A percentile compares a stretch with the other conserved stretches of the same genome.
Conservation (phyloP, 1,284 basidiomycete species). For the Sparassis latifolia region DNA sequence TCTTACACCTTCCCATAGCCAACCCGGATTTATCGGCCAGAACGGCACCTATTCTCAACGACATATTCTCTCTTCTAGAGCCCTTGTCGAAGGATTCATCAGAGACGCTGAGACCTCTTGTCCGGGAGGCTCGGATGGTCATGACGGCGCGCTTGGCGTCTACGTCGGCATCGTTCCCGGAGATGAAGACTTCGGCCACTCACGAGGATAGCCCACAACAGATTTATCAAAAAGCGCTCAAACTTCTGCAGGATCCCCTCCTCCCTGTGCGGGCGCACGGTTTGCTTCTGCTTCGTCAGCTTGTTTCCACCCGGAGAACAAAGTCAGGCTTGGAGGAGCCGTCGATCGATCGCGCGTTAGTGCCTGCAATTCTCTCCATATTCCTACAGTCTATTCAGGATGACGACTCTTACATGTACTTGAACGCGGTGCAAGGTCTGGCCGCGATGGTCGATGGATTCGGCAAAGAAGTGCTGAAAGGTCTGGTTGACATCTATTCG, state of each 20-base stretch:
- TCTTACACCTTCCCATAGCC: conserved; percentile 33
- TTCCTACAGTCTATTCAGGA: conserved; percentile 86
- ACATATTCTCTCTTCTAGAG: conserved; percentile 67
- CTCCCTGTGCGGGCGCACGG: conserved; percentile 96
- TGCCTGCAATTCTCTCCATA: conserved; percentile 82
- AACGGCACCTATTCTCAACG: conserved; percentile 57
- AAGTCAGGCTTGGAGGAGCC: conserved; percentile 18
- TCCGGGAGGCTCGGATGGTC: conserved; percentile 75
- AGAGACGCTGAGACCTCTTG: conserved; percentile 47
- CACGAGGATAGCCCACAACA: conserved; percentile 37
- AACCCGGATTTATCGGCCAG: conserved; percentile 62
- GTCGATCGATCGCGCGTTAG: conserved; percentile 50
- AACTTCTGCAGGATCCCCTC: conserved; percentile 85
- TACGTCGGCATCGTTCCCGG: conserved; percentile 30
- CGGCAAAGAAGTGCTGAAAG: conserved; percentile 67
- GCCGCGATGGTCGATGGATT: conserved; percentile 75
- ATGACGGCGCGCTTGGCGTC: conserved; percentile 72
- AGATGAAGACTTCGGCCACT: conserved; percentile 20
- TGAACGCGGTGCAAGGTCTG: conserved; percentile 90
- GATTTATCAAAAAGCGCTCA: conserved; percentile 83
- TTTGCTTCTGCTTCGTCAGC: conserved; percentile 72
- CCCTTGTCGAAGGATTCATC: conserved; percentile 42
- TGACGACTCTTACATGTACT: conserved; percentile 91
- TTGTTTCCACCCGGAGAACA: conserved; percentile 42
- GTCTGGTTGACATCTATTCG: conserved; percentile 60